A percentile compares a stretch with the other conserved stretches of the same genome.
Evolutionary conservation across 2,329 filamentous ascomycete genomes (phyloP).

Genomic region (Talaromyces sp.): DNA sequence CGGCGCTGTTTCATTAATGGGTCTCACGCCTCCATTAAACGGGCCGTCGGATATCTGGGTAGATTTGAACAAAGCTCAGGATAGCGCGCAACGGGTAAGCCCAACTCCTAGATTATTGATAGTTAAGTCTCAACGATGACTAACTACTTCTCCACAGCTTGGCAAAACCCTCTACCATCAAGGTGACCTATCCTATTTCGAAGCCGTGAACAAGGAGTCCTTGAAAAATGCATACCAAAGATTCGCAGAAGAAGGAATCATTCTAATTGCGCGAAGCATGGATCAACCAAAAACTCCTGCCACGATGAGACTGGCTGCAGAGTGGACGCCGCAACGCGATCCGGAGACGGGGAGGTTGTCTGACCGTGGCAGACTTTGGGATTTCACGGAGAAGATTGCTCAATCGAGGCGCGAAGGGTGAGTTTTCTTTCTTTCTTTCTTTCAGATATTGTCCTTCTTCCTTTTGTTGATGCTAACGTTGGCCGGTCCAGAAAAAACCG

Average conservation of each 20-base stretch:
- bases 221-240: slow-evolving; percentile 86
- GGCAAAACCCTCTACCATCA: slow-evolving; percentile 98
- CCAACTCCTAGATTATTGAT: not conserved
- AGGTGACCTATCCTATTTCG: slow-evolving; percentile 93
- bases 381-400: slow-evolving; percentile 85
- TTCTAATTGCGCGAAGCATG: slow-evolving; percentile 65
- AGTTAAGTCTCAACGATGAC: not conserved
- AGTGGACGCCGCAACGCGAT: slow-evolving; percentile 70
- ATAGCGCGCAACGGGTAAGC: slow-evolving; percentile 71
- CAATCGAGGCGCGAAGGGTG: slow-evolving; percentile 72
- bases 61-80: slow-evolving; percentile 69
- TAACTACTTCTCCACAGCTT: slow-evolving; percentile 48
- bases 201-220: slow-evolving; percentile 97
- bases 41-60: slow-evolving; percentile 67
- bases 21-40: slow-evolving; percentile 67
- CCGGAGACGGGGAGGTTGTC: slow-evolving; percentile 55
- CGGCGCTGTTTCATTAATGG: slow-evolving; percentile 80
- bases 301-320: slow-evolving; percentile 61
- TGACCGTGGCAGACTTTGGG: slow-evolving; percentile 75
- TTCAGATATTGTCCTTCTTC: not conserved
- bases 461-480: not conserved
- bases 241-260: slow-evolving; percentile 86
- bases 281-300: slow-evolving; percentile 39
- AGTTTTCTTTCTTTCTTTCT: slow-evolving; percentile 22
- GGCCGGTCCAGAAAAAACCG: slow-evolving; percentile 64